Evolutionary conservation across 257 asterid species (phyloP).

Genomic region (Solanum piurae): DNA sequence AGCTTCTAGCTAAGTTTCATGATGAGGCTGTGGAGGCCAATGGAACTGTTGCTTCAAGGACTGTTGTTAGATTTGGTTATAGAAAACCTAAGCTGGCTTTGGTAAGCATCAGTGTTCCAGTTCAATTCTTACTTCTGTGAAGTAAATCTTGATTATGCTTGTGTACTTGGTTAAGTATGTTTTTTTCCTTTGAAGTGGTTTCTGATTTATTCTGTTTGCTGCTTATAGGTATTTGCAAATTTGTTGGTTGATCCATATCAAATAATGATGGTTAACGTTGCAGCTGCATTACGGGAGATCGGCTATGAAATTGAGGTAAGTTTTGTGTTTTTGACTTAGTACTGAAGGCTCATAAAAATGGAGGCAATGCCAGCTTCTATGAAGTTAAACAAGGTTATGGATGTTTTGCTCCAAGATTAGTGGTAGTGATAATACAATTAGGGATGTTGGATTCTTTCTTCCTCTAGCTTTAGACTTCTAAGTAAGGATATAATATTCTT

Average conservation of each 20-base stretch:
- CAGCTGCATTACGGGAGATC: conserved; percentile 55
- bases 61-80: conserved; percentile 42
- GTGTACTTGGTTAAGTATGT: not conserved
- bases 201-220: not conserved
- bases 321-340: not conserved
- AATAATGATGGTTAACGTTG: conserved; percentile 70
- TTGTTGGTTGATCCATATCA: conserved; percentile 72
- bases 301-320: conserved; percentile 91
- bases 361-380: not conserved
- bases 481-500: not conserved
- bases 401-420: not conserved
- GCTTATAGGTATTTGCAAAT: conserved; percentile 70
- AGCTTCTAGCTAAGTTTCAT: conserved; percentile 40
- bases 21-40: conserved; percentile 23
- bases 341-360: not conserved
- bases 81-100: conserved; percentile 70
- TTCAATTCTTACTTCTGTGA: not conserved
- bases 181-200: not conserved
- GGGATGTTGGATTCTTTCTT: not conserved
- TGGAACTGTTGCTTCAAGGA: conserved; percentile 28
- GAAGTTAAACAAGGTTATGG: not conserved
- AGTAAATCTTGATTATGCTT: not conserved
- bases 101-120: conserved; percentile 29
- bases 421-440: not conserved
- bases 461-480: not conserved